These are phyloP conservation scores for Hapsidospora chrysogenum DNA, from an alignment of 495 filamentous ascomycete species.

Conservation along the genomic window DNA sequence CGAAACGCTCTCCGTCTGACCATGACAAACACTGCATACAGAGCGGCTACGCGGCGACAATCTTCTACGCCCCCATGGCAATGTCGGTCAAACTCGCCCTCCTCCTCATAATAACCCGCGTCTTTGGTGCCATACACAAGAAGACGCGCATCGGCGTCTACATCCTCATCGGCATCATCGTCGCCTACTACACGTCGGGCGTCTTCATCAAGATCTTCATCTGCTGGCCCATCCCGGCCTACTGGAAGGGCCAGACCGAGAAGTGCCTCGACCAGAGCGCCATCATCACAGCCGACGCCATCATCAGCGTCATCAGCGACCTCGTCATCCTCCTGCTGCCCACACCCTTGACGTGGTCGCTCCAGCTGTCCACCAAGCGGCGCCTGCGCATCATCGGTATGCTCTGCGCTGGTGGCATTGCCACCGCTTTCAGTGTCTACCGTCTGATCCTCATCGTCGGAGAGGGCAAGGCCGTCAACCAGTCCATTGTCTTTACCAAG, in stretches of 20 bases:
- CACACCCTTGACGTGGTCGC: conserved; percentile 26
- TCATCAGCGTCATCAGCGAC: conserved; percentile 29
- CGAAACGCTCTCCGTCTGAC: neutral
- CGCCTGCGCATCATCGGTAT: conserved; percentile 29
- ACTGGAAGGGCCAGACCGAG: conserved; percentile 10
- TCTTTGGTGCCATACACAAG: conserved; percentile 24
- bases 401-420: conserved; percentile 28
- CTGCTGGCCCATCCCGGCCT: conserved; percentile 18
- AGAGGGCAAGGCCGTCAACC: conserved; percentile 12
- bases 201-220: conserved; percentile 20
- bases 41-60: conserved; percentile 2
- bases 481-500: conserved; percentile 24
- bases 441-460: conserved; percentile 24
- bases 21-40: conserved; percentile 10
- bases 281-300: conserved; percentile 28
- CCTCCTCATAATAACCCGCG: conserved; percentile 28
- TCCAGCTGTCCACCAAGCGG: conserved; percentile 28
- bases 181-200: conserved; percentile 18
- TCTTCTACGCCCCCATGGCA: conserved; percentile 32
- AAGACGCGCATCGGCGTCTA: conserved; percentile 24
- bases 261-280: conserved; percentile 25
- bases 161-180: conserved; percentile 24
- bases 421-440: conserved; percentile 27
- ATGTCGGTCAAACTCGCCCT: conserved; percentile 29
- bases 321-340: conserved; percentile 28